A percentile compares a stretch with the other conserved stretches of the same genome.
Conservation (phyloP, 1,139 yeast genomes). For the Wickerhamiella pararugosa region DNA sequence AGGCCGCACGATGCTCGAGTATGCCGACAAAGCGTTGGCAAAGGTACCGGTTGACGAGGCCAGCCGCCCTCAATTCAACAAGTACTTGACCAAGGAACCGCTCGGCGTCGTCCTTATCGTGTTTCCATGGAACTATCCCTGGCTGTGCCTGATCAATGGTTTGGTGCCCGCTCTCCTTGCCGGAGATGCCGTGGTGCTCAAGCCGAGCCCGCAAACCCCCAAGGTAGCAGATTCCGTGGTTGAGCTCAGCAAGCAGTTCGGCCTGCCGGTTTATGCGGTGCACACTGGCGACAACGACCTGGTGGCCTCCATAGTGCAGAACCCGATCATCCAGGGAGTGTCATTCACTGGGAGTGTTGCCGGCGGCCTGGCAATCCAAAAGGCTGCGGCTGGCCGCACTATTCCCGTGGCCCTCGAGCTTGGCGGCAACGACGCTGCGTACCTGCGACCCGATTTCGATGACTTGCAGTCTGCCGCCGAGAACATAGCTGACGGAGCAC, state of each 20-base stretch:
- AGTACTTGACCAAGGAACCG: slow-evolving; percentile 46
- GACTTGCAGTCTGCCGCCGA: slow-evolving; percentile 40
- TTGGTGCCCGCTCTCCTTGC: slow-evolving; percentile 72
- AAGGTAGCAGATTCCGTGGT: slow-evolving; percentile 58
- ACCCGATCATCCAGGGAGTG: slow-evolving; percentile 49
- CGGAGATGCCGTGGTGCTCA: slow-evolving; percentile 68
- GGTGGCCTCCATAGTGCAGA: slow-evolving; percentile 47
- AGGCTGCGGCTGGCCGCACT: slow-evolving; percentile 50
- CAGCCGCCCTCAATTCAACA: slow-evolving; percentile 18
- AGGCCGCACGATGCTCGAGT: slow-evolving; percentile 20
- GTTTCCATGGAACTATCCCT: slow-evolving; percentile 82
- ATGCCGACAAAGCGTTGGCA: slow-evolving; percentile 24
- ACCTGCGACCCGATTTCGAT: slow-evolving; percentile 57
- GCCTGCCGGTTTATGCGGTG: slow-evolving; percentile 62
- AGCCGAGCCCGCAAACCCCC: slow-evolving; percentile 76
- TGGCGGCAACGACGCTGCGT: slow-evolving; percentile 73
- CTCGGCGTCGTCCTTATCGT: slow-evolving; percentile 72
- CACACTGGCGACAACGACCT: slow-evolving; percentile 44
- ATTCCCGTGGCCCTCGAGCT: slow-evolving; percentile 80
- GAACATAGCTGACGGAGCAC: slow-evolving; percentile 75
- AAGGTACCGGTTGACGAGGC: slow-evolving; percentile 20
- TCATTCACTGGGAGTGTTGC: slow-evolving; percentile 84
- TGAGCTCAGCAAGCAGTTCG: slow-evolving; percentile 49
- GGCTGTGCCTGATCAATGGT: slow-evolving; percentile 68
- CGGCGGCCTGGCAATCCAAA: slow-evolving; percentile 64